These are phyloP conservation scores for Lasiodiplodia sp. DNA, from an alignment of 2,329 filamentous ascomycete species.

Conservation along the genomic window DNA sequence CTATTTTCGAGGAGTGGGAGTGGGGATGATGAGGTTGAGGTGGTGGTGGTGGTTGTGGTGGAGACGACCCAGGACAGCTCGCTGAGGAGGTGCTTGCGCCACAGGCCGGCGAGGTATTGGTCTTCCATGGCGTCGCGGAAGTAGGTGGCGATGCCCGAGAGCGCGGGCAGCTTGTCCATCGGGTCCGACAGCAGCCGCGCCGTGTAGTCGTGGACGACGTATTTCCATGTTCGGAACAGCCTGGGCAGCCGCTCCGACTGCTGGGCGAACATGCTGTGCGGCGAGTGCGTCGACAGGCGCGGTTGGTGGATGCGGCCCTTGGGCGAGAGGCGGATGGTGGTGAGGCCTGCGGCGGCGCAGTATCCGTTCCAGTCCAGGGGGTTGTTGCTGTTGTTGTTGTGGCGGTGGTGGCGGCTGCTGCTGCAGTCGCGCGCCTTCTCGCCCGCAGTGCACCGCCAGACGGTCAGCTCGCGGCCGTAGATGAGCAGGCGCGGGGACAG, in stretches of 20 bases:
- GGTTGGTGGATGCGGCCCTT: conserved; percentile 24
- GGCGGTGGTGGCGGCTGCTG: conserved; percentile 1
- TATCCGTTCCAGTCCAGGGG: conserved; percentile 29
- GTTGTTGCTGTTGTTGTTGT: conserved; percentile 4
- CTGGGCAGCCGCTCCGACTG: conserved; percentile 15
- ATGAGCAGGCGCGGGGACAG: conserved; percentile 26
- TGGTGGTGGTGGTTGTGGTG: not conserved
- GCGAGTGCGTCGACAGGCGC: conserved; percentile 15
- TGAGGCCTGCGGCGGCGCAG: conserved; percentile 28
- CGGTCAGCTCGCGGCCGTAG: conserved; percentile 20
- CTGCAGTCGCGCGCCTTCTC: conserved; percentile 14
- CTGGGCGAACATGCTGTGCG: conserved; percentile 18
- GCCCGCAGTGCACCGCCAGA: conserved; percentile 25
- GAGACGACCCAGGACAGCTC: conserved; percentile 26
- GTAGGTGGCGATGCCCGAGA: conserved; percentile 29
- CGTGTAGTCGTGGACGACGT: conserved; percentile 30
- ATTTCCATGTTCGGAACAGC: conserved; percentile 29
- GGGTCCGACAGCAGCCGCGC: conserved; percentile 9
- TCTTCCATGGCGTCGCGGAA: conserved; percentile 24
- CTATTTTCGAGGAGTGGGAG: not conserved
- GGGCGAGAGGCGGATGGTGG: conserved; percentile 22
- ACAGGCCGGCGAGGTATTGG: conserved; percentile 29
- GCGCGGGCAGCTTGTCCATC: conserved; percentile 29
- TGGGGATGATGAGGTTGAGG: not conserved
- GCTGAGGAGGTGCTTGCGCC: conserved; percentile 26